Evolutionary conservation across 129 eudicot species (phyloP), one percentile per base, ranked within the genome.

Genomic region (Artemisia argyi): DNA sequence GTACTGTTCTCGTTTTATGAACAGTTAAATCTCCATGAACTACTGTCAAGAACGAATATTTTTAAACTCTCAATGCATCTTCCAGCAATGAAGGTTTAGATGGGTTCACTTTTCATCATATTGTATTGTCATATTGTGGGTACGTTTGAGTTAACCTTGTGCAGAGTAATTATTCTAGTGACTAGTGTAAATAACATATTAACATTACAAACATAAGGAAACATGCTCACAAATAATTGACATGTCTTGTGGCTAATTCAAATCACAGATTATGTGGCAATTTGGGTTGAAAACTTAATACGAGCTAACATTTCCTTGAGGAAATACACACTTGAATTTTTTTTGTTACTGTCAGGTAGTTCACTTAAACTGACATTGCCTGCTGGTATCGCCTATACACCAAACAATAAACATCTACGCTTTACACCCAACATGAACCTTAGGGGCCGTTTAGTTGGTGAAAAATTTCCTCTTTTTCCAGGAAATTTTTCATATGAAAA

Each of bases 331-430:
- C 66, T 44, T 42, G 24, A 58, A 16, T 24, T 24, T 24, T 1
- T 58, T 71, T 18, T 58, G 53, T 70, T 56, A 55, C 65, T 35
- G 53, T 32, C 16, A 53, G 11, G 61, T 11, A 52, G 30, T 69
- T 54, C 52, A 35, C 13, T 56, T 39, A 64, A 64, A 71, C 26
- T 57, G 76, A 32, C 56, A 20, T 35, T 53, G 58, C 11, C 46
- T 44, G 46, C 46, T 69, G 17, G 53, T 54, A 69, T 53, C 51
- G 35, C 52, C 32, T 3, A 42, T 15, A 46, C 59, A 58, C n/a
- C 47, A 39, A 11, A 13, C 18, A 70, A 18, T 10, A n/a, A 55
- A 35, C 42, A n/a, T 30, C 39, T 71, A 58, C 46, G 47, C 8
- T 42, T 58, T 62, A 58, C 57, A 24, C 44, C 24, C 66, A 62